Conservation (phyloP, 495 filamentous ascomycete genomes). For the Glarea lozoyensis region DNA sequence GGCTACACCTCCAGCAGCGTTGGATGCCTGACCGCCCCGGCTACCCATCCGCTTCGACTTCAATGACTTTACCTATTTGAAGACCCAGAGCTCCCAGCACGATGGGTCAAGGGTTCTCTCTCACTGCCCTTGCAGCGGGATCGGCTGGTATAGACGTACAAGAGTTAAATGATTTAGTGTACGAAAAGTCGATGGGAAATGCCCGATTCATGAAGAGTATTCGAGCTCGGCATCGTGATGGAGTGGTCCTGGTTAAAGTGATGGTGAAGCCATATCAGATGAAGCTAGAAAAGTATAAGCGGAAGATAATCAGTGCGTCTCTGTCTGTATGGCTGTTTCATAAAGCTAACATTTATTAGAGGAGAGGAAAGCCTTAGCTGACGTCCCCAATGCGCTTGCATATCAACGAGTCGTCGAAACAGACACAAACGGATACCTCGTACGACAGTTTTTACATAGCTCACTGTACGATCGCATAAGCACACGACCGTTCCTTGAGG, state of each 20-base stretch:
- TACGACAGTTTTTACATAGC: constrained; percentile 94
- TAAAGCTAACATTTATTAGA: constrained; percentile 36
- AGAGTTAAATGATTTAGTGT: constrained; percentile 78
- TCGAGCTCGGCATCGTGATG: constrained; percentile 79
- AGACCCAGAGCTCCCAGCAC: constrained; percentile 18
- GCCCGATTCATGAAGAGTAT: constrained; percentile 98
- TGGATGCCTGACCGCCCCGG: too few species aligned
- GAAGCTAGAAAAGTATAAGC: constrained; percentile 68
- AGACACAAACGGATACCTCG: constrained; percentile 79
- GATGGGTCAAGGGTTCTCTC: constrained; percentile 97
- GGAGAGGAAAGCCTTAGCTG: constrained; percentile 68
- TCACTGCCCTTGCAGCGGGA: constrained; percentile 80
- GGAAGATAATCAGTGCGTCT: constrained; percentile 60
- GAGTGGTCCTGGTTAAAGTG: constrained; percentile 85
- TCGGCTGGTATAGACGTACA: constrained; percentile 88
- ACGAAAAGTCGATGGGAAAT: constrained; percentile 87
- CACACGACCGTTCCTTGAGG: constrained; percentile 92
- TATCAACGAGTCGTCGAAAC: constrained; percentile 91
- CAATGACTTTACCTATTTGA: constrained; percentile 14
- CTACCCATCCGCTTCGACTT: constrained; percentile 1
- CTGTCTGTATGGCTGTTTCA: not conserved
- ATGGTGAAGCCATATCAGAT: constrained; percentile 83
- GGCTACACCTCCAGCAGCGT: too few species aligned
- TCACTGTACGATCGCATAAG: constrained; percentile 95
- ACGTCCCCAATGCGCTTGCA: constrained; percentile 83